These are phyloP conservation scores for Suillus cothurnatus DNA, from an alignment of 768 basidiomycete genomes.

Conservation along the genomic window DNA sequence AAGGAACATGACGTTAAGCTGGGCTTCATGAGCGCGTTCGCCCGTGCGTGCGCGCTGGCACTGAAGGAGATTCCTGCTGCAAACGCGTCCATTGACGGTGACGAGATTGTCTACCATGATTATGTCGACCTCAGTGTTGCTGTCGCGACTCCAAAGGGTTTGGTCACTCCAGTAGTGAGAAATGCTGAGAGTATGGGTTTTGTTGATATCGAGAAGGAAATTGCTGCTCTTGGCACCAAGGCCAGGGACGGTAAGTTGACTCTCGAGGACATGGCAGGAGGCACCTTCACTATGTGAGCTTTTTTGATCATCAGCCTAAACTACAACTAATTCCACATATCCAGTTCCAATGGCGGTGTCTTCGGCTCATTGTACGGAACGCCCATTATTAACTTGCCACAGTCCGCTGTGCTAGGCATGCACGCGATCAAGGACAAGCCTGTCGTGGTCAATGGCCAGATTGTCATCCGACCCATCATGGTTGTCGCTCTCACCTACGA, in stretches of 20 bases:
- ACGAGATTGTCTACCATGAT: constrained; percentile 91
- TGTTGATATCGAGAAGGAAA: constrained; percentile 91
- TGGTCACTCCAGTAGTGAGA: constrained; percentile 94
- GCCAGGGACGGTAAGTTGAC: constrained; percentile 91
- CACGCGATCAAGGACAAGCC: constrained; percentile 91
- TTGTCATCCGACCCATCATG: constrained; percentile 98
- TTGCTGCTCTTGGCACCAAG: constrained; percentile 90
- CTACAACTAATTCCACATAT: constrained; percentile 1
- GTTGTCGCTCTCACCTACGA: constrained; percentile 93
- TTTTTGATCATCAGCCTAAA: background rate
- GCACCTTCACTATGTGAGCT: constrained; percentile 95
- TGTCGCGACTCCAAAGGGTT: constrained; percentile 95
- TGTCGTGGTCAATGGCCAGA: constrained; percentile 91
- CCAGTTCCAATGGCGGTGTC: constrained; percentile 96
- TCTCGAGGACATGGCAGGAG: constrained; percentile 98
- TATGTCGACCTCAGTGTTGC: constrained; percentile 95
- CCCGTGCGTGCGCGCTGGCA: constrained; percentile 81
- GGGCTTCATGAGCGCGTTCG: constrained; percentile 98
- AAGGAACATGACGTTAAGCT: constrained; percentile 96
- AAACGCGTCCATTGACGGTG: constrained; percentile 93
- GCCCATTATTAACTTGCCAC: constrained; percentile 98
- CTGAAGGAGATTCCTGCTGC: constrained; percentile 91
- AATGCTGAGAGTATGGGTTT: constrained; percentile 88
- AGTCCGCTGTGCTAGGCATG: constrained; percentile 95
- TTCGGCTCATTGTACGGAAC: constrained; percentile 97